Evolutionary conservation across 2,329 filamentous ascomycete species (phyloP), one percentile per base, ranked within the genome.

Genomic region (Nemania abortiva): DNA sequence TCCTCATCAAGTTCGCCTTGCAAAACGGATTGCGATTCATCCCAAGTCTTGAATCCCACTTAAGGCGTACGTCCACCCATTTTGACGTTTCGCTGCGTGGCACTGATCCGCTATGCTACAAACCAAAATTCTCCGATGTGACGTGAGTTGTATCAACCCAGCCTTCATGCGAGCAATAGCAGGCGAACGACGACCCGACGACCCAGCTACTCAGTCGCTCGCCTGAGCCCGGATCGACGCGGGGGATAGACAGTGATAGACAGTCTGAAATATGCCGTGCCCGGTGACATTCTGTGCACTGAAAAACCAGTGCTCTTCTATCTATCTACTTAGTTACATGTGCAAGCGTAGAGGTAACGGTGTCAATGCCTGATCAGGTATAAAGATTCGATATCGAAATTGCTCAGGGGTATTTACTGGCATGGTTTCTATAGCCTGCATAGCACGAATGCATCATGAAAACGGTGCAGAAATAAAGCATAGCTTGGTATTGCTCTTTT

Each of bases 311-410:
- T 18, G 47, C 34, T 34, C 11, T 37, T 42, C 39, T 42, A 15
- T 42, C 42, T 20, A 9, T 18, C 18, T n/a, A 47, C 11, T 42
- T 47, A 47, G 2, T 7, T 34, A 13, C 27, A 34, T 50, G 22
- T 50, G 47, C 62, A 50, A 49, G 34, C 55, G 29, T 50, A 34
- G 64, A 27, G 2, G 24, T 27, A 27, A 27, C 49, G 20, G 31
- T 64, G 24, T 29, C 49, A 61, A 45, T 58, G 58, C 52, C 45
- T 31, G 18, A 69, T 69, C 27, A 29, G 22, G 27, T 50, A 52
- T 53, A n/a, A 24, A 52, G 55, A 55, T 45, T n/a, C 34, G 31
- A 58, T 59, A 54, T 20, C 22, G 18, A 57, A 11, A 15, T 53
- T 53, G 24, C 24, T 27, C 24, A 27, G 24, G 34, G 9, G 3